These are phyloP conservation scores for Cryptococcus sp. DNA, from an alignment of 1,284 basidiomycete species.

Conservation along the genomic window DNA sequence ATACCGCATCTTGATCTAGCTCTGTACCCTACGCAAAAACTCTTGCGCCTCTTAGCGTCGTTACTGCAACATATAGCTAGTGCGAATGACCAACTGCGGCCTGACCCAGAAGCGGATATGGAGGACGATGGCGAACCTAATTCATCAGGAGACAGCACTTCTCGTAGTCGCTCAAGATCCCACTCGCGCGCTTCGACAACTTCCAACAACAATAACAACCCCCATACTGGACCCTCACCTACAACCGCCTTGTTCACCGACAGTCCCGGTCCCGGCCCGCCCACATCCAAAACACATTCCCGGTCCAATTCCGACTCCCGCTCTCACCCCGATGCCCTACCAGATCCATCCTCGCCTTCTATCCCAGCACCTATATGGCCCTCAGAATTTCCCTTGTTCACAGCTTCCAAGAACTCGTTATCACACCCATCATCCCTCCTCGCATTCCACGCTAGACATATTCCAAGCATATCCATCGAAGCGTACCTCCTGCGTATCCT, in stretches of 20 bases:
- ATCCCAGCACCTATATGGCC: constrained; percentile 1
- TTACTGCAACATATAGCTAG: constrained; percentile 88
- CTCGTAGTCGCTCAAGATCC: constrained; percentile 5
- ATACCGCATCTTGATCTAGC: constrained; percentile 58
- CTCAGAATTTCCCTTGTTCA: constrained; percentile 58
- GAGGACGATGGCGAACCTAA: constrained; percentile 12
- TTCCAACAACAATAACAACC: not conserved
- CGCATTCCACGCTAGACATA: constrained; percentile 92
- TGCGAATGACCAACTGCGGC: constrained; percentile 70
- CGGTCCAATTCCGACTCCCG: constrained; percentile 4
- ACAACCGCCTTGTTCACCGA: constrained; percentile 42
- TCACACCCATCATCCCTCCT: constrained; percentile 78
- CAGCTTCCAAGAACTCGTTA: constrained; percentile 76
- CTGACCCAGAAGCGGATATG: constrained; percentile 34
- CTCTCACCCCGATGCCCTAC: not conserved
- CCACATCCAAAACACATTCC: constrained; percentile 13
- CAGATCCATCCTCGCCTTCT: constrained; percentile 4
- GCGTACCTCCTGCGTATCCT: constrained; percentile 92
- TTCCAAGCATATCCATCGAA: constrained; percentile 93
- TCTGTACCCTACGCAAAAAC: constrained; percentile 61
- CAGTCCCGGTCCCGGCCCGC: not conserved
- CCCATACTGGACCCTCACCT: constrained; percentile 29
- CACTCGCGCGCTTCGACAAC: constrained; percentile 18
- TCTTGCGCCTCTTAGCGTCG: constrained; percentile 84
- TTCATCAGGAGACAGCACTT: constrained; percentile 1